Conservation (phyloP, 305 asterid species). For the Solanum hybrid region DNA sequence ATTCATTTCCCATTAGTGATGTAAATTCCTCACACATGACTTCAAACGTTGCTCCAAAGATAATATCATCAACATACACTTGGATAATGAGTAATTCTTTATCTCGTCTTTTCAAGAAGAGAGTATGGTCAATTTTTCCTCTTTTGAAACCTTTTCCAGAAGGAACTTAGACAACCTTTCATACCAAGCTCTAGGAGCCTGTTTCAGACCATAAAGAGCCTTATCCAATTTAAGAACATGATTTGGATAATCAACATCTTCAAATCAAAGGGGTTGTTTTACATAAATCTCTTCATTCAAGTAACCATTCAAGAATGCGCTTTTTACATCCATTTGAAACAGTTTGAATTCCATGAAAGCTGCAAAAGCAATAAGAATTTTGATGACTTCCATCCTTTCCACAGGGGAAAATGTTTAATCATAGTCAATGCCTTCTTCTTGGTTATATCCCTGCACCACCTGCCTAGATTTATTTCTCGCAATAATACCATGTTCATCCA, state of each 20-base stretch:
- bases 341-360: background rate
- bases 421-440: background rate
- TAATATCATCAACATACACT: background rate
- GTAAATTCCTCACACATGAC: background rate
- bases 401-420: background rate
- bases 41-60: background rate
- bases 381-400: background rate
- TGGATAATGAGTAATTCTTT: background rate
- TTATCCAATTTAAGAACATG: background rate
- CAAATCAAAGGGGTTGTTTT: background rate
- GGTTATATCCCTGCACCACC: background rate
- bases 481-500: background rate
- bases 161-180: background rate
- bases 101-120: background rate
- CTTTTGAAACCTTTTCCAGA: background rate
- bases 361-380: background rate
- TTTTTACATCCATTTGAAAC: background rate
- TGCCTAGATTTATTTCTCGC: background rate
- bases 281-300: background rate
- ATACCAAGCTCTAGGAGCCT: background rate
- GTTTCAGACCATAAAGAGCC: background rate
- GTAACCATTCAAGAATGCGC: background rate
- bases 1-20: background rate
- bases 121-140: background rate
- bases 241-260: background rate